These are phyloP conservation scores for Mucuna pruriens DNA, from an alignment of 306 rosid genomes.

Conservation along the genomic window DNA sequence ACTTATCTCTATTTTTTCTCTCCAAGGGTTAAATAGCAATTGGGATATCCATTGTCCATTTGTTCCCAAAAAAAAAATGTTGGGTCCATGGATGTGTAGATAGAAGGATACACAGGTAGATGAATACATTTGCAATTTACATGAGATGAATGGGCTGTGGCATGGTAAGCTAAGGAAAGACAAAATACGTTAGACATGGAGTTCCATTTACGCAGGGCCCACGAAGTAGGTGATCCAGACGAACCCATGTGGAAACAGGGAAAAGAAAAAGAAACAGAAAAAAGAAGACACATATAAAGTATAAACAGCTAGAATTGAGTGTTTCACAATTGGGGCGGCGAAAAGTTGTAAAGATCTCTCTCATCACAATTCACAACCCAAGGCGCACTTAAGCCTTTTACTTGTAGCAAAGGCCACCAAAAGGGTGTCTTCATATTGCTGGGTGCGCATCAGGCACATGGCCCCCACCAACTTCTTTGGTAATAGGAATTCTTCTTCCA, in stretches of 20 bases:
- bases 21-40: too few species aligned
- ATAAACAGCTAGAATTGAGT: slow-evolving; percentile 9
- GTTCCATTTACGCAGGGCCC: slow-evolving; percentile 40
- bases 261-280: neutral
- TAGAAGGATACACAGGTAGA: neutral
- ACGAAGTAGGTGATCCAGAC: slow-evolving; percentile 48
- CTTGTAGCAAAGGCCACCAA: slow-evolving; percentile 25
- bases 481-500: neutral
- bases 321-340: slow-evolving; percentile 51
- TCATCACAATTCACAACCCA: slow-evolving; percentile 42
- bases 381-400: slow-evolving; percentile 33
- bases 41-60: too few species aligned
- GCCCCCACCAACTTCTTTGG: slow-evolving; percentile 40
- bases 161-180: slow-evolving; percentile 1
- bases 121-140: neutral
- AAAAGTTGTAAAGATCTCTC: slow-evolving; percentile 45
- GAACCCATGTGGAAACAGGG: slow-evolving; percentile 30
- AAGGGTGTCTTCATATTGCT: slow-evolving; percentile 31
- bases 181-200: slow-evolving; percentile 19
- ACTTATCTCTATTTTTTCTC: too few species aligned
- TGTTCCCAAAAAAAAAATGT: neutral
- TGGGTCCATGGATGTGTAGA: neutral
- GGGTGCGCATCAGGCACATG: slow-evolving; percentile 38
- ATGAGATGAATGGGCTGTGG: slow-evolving; percentile 26
- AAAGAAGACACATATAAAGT: neutral